Evolutionary conservation across 768 basidiomycete species (phyloP), one percentile per base, ranked within the genome.

Genomic region (Clavaria fumosa): DNA sequence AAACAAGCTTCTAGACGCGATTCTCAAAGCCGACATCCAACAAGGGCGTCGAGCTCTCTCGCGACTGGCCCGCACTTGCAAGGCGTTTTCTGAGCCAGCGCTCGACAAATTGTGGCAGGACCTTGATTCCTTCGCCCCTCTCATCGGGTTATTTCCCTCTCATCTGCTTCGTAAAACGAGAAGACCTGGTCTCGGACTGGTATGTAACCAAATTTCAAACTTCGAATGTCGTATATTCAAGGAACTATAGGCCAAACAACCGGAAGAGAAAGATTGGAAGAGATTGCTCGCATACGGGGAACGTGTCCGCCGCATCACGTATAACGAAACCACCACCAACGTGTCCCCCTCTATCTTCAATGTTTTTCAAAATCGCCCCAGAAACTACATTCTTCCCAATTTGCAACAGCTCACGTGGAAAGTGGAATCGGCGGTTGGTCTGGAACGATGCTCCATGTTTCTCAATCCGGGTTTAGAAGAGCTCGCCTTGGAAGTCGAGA

Each of bases 171-270:
- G 72, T 57, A 79, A 72, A 55, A 63, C 73, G 40, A 69, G 72
- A 44, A 73, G 69, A 50, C 82, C 82, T 35, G 80, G 79, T 35
- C 57, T 82, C 43, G 82, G 82, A 52, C 62, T 85, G 62, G 82
- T 84, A 50, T 51, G 81, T 61, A 23, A 4, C 9, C 4, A 32
- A 18, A 19, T n/a, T n/a, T n/a, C n/a, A 23, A 4, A 7, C 3
- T 7, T 28, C 17, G n/a, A 23, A 4, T 3, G 26, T 23, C 23
- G 31, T 35, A 23, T 22, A 37, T 10, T 31, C 27, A 23, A 38
- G 20, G 35, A 14, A 34, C 36, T 23, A 41, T 17, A 79, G 78
- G 64, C 64, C 33, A 72, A 68, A 49, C 53, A 60, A 35, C 80
- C 80, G n/a, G 64, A 62, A 50, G 63, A 67, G 36, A 67, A 72